Evolutionary conservation across 495 filamentous ascomycete genomes (phyloP).

Genomic region (Parmelia sp.): DNA sequence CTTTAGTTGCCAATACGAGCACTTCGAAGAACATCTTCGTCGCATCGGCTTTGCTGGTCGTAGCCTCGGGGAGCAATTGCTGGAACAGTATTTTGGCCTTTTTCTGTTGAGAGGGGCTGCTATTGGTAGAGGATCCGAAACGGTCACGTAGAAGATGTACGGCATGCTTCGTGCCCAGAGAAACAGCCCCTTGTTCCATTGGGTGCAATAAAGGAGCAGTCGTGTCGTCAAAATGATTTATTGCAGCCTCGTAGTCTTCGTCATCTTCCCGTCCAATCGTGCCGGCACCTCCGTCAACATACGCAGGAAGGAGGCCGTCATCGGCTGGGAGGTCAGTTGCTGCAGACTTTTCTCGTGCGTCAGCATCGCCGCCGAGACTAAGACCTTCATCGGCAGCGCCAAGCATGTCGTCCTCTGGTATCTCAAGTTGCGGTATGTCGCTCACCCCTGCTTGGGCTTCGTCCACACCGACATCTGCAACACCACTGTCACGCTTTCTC

Average conservation of each 20-base stretch:
- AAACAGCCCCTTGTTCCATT: slow-evolving; percentile 74
- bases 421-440: slow-evolving; percentile 63
- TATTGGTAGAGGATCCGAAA: slow-evolving; percentile 59
- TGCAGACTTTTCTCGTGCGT: slow-evolving; percentile 40
- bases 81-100: slow-evolving; percentile 81
- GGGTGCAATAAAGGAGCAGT: slow-evolving; percentile 65
- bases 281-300: slow-evolving; percentile 47
- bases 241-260: slow-evolving; percentile 15
- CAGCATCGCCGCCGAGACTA: slow-evolving; percentile 46
- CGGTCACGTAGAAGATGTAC: slow-evolving; percentile 89
- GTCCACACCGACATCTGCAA: slow-evolving; percentile 70
- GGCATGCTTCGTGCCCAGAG: slow-evolving; percentile 85
- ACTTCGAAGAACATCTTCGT: slow-evolving; percentile 99
- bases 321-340: slow-evolving; percentile 62
- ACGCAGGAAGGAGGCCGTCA: slow-evolving; percentile 45
- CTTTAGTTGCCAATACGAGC: slow-evolving; percentile 91
- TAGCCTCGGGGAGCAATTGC: slow-evolving; percentile 75
- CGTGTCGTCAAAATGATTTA: slow-evolving; percentile 69
- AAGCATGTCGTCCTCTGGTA: slow-evolving; percentile 58
- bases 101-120: slow-evolving; percentile 55
- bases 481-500: slow-evolving; percentile 85
- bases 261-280: slow-evolving; percentile 24
- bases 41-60: slow-evolving; percentile 75
- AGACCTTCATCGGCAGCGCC: slow-evolving; percentile 43
- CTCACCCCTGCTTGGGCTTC: slow-evolving; percentile 40